Evolutionary conservation across 2,329 filamentous ascomycete genomes (phyloP).

Genomic region (Tympanopsis confertula): DNA sequence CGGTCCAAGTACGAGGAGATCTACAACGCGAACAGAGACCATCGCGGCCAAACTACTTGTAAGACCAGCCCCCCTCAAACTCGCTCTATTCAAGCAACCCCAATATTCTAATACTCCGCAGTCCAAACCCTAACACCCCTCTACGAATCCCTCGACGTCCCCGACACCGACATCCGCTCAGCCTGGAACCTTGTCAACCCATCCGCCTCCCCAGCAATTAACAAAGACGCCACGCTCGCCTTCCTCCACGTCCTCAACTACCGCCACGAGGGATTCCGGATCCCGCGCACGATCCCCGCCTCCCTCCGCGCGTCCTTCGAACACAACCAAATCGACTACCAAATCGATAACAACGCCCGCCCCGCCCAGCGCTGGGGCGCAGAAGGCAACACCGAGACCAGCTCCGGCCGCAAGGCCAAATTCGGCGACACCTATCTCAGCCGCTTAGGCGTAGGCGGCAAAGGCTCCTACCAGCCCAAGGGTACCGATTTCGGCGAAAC

Average conservation of each 20-base stretch:
- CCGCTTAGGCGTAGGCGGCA: slow-evolving; percentile 83
- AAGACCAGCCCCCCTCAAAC: slow-evolving; percentile 17
- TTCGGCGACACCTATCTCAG: slow-evolving; percentile 95
- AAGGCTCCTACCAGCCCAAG: slow-evolving; percentile 74
- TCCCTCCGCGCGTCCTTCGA: slow-evolving; percentile 88
- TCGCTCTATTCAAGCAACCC: background rate
- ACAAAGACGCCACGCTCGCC: slow-evolving; percentile 86
- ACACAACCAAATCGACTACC: slow-evolving; percentile 92
- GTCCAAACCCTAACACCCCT: slow-evolving; percentile 72
- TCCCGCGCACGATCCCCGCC: slow-evolving; percentile 81
- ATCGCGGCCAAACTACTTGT: slow-evolving; percentile 75
- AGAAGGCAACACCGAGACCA: slow-evolving; percentile 67
- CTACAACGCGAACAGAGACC: slow-evolving; percentile 82
- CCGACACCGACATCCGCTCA: slow-evolving; percentile 73
- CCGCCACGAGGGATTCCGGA: slow-evolving; percentile 86
- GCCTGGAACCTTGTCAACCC: slow-evolving; percentile 98
- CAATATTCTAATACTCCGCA: slow-evolving; percentile 14
- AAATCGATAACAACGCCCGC: slow-evolving; percentile 63
- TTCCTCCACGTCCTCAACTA: slow-evolving; percentile 96
- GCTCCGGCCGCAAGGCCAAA: slow-evolving; percentile 69
- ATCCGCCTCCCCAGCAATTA: slow-evolving; percentile 68
- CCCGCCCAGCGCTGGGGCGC: slow-evolving; percentile 31
- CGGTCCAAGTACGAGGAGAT: slow-evolving; percentile 95
- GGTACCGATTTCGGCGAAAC: slow-evolving; percentile 84
- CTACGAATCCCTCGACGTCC: slow-evolving; percentile 69